These are phyloP conservation scores for Gossypium australe DNA, from an alignment of 345 rosid genomes.

Conservation along the genomic window DNA sequence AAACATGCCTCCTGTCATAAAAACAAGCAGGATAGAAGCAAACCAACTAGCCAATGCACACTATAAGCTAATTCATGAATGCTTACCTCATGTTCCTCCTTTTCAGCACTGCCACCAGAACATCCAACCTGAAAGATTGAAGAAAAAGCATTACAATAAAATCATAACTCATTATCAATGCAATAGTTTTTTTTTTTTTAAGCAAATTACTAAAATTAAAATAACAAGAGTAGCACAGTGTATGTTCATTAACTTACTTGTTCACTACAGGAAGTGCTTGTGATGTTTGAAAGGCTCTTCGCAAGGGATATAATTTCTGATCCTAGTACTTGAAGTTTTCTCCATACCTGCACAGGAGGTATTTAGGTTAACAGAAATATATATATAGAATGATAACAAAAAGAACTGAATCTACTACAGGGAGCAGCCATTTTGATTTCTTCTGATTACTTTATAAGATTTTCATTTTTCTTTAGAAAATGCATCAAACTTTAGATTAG, in stretches of 20 bases:
- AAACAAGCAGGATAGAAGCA: neutral
- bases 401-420: neutral
- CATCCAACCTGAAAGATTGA: slow-evolving; percentile 24
- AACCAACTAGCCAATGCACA: neutral
- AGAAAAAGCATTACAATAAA: neutral
- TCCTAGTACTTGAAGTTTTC: slow-evolving; percentile 59
- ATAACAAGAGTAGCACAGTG: neutral
- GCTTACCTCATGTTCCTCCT: slow-evolving; percentile 34
- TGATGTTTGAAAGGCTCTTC: slow-evolving; percentile 56
- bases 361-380: slow-evolving; percentile 6
- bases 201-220: neutral
- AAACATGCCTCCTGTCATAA: neutral
- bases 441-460: neutral
- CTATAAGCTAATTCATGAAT: neutral
- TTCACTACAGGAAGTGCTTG: slow-evolving; percentile 41
- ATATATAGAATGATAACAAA: neutral
- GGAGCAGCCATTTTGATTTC: neutral
- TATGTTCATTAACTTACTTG: slow-evolving; percentile 41
- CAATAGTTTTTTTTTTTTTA: neutral
- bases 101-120: slow-evolving; percentile 11
- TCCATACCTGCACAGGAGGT: slow-evolving; percentile 52
- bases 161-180: neutral
- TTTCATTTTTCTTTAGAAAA: neutral
- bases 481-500: neutral
- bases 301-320: slow-evolving; percentile 63